A percentile compares a stretch with the other conserved stretches of the same genome.
These are phyloP conservation scores for Podila horticola DNA, from an alignment of 192 early-diverging fungal genomes.

Conservation along the genomic window DNA sequence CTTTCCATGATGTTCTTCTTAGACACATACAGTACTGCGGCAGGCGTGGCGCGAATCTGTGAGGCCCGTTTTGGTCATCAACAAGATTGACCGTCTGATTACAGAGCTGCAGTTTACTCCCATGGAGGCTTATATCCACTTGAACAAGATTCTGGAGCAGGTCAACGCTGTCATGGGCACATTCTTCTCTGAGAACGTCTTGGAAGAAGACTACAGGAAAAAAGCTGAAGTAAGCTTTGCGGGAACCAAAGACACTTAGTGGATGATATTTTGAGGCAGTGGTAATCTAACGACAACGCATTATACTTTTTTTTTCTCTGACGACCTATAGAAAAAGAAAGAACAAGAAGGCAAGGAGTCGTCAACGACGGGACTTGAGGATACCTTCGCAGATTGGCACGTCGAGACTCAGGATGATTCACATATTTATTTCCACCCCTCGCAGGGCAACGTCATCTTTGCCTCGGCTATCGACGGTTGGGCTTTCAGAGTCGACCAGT, in stretches of 20 bases:
- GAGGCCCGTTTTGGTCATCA: constrained; percentile 92
- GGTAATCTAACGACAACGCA: neutral
- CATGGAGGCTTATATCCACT: constrained; percentile 89
- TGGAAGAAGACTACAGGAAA: constrained; percentile 81
- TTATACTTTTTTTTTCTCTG: neutral
- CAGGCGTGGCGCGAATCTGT: constrained; percentile 96
- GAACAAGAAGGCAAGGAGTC: constrained; percentile 43
- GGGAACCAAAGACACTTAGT: neutral
- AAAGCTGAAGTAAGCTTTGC: constrained; percentile 52
- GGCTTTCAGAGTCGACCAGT: constrained; percentile 96
- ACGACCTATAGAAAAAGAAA: constrained; percentile 50
- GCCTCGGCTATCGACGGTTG: constrained; percentile 96
- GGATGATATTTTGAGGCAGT: too few species aligned
- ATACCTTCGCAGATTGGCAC: constrained; percentile 76
- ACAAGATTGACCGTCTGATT: constrained; percentile 97
- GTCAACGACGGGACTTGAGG: constrained; percentile 44
- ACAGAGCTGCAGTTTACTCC: constrained; percentile 94
- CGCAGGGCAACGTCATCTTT: constrained; percentile 97
- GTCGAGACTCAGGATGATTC: constrained; percentile 93
- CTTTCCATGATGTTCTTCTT: neutral
- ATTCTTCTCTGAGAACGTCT: constrained; percentile 89
- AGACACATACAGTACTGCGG: constrained; percentile 95
- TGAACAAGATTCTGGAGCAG: constrained; percentile 96
- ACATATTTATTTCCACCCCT: constrained; percentile 95
- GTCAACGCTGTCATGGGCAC: constrained; percentile 96